Evolutionary conservation across 352 stramenopile species (phyloP).

Genomic region (Pythium phragmiticola): DNA sequence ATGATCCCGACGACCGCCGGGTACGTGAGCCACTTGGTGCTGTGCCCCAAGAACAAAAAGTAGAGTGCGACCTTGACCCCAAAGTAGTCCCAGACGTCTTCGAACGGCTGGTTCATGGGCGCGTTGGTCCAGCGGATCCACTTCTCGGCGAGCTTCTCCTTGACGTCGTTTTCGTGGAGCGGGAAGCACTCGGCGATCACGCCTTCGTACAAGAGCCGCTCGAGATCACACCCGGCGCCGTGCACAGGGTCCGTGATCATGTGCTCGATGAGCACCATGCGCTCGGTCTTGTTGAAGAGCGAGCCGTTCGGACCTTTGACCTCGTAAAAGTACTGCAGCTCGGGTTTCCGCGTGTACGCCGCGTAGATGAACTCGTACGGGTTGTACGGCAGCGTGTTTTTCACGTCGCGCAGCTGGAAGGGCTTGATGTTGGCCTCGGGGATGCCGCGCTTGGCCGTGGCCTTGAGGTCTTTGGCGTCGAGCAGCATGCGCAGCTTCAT

Average conservation of each 20-base stretch:
- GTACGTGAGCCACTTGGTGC: constrained; percentile 94
- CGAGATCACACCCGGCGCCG: constrained; percentile 66
- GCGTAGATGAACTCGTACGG: constrained; percentile 87
- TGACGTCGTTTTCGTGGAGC: constrained; percentile 70
- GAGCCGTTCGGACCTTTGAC: constrained; percentile 59
- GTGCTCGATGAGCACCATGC: constrained; percentile 78
- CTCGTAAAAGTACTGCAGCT: constrained; percentile 68
- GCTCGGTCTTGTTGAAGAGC: constrained; percentile 75
- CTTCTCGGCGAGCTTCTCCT: constrained; percentile 50
- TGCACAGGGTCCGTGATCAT: constrained; percentile 78
- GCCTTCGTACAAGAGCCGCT: constrained; percentile 71
- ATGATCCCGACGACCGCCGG: constrained; percentile 89
- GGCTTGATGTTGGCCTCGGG: constrained; percentile 70
- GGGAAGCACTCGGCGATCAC: constrained; percentile 79
- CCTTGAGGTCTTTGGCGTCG: constrained; percentile 55
- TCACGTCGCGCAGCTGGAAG: constrained; percentile 80
- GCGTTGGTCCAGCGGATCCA: constrained; percentile 74
- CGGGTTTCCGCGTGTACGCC: constrained; percentile 67
- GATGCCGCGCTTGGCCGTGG: constrained; percentile 66
- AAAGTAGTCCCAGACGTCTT: constrained; percentile 84
- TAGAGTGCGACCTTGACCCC: constrained; percentile 95
- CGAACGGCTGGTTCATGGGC: constrained; percentile 79
- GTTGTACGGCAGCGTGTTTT: constrained; percentile 70
- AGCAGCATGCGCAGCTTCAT: constrained; percentile 79
- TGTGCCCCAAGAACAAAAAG: constrained; percentile 97